Conservation (phyloP, 176 grass and related monocot species). For the Aechmea fasciata region DNA sequence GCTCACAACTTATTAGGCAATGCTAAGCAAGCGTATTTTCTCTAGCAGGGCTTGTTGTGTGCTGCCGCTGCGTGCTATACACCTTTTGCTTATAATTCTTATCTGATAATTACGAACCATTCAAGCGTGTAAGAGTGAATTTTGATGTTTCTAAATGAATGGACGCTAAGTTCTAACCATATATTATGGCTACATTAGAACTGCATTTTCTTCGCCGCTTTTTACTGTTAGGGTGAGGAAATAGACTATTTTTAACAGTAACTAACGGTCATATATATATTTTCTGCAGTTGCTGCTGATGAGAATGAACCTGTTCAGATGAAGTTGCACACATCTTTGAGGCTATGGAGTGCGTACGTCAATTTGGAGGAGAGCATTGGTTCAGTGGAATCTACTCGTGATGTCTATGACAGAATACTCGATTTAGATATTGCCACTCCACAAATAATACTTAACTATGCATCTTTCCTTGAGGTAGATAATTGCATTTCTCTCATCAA, state of each 20-base stretch:
- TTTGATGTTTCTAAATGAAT: too few relatives aligned
- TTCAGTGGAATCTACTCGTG: constrained; percentile 54
- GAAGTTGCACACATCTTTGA: constrained; percentile 76
- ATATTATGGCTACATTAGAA: too few relatives aligned
- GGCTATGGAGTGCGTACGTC: constrained; percentile 78
- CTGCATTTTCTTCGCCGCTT: too few relatives aligned
- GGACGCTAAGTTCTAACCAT: too few relatives aligned
- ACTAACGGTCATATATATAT: constrained; percentile 9
- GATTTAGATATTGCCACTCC: constrained; percentile 77
- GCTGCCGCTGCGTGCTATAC: too few relatives aligned
- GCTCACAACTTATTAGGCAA: too few relatives aligned
- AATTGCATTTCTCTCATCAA: neutral
- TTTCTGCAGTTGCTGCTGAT: constrained; percentile 58
- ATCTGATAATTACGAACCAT: too few relatives aligned
- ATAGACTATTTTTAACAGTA: neutral
- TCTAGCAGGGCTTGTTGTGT: too few relatives aligned
- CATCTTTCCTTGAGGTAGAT: constrained; percentile 61
- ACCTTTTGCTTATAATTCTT: too few relatives aligned
- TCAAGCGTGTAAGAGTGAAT: too few relatives aligned
- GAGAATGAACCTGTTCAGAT: constrained; percentile 65
- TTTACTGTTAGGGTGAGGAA: neutral
- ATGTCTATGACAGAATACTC: constrained; percentile 74
- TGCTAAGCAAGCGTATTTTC: too few relatives aligned
- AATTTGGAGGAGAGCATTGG: constrained; percentile 78
- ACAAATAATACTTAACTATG: constrained; percentile 83